Evolutionary conservation across 2,329 filamentous ascomycete genomes (phyloP).

Genomic region (Alternaria gansuensis): DNA sequence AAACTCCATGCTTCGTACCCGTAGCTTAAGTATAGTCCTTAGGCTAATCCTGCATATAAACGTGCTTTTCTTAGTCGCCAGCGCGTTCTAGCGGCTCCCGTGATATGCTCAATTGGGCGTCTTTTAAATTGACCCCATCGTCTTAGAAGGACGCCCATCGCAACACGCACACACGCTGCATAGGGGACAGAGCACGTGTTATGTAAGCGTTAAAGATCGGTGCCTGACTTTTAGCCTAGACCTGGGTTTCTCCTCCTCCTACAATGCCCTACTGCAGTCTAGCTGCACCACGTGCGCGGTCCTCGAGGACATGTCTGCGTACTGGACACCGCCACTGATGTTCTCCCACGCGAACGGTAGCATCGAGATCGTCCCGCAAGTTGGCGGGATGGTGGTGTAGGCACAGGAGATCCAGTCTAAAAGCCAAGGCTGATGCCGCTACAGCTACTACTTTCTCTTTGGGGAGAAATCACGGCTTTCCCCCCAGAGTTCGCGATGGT

Average conservation of each 20-base stretch:
- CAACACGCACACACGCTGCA: conserved; percentile 72
- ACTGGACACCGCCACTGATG: conserved; percentile 82
- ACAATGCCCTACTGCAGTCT: conserved; percentile 60
- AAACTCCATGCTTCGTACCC: background rate
- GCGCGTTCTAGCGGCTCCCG: conserved; percentile 86
- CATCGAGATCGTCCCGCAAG: conserved; percentile 73
- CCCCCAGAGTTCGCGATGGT: conserved; percentile 83
- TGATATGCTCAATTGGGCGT: conserved; percentile 76
- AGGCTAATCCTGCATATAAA: background rate
- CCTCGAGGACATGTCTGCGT: conserved; percentile 83
- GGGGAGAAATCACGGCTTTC: conserved; percentile 73
- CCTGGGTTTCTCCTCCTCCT: conserved; percentile 6
- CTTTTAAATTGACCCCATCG: conserved; percentile 80
- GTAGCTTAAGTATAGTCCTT: background rate
- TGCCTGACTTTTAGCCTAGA: conserved; percentile 46
- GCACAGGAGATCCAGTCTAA: conserved; percentile 53
- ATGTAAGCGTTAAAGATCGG: conserved; percentile 4
- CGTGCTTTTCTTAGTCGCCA: background rate
- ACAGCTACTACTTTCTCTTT: conserved; percentile 82
- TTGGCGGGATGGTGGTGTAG: conserved; percentile 85
- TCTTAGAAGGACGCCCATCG: conserved; percentile 67
- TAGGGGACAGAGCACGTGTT: conserved; percentile 73
- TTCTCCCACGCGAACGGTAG: conserved; percentile 75
- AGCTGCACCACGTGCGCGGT: conserved; percentile 84
- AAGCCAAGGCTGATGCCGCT: conserved; percentile 12